Evolutionary conservation across 139 green algal species (phyloP), one percentile per base, ranked within the genome.

Genomic region (Micractinium conductrix): DNA sequence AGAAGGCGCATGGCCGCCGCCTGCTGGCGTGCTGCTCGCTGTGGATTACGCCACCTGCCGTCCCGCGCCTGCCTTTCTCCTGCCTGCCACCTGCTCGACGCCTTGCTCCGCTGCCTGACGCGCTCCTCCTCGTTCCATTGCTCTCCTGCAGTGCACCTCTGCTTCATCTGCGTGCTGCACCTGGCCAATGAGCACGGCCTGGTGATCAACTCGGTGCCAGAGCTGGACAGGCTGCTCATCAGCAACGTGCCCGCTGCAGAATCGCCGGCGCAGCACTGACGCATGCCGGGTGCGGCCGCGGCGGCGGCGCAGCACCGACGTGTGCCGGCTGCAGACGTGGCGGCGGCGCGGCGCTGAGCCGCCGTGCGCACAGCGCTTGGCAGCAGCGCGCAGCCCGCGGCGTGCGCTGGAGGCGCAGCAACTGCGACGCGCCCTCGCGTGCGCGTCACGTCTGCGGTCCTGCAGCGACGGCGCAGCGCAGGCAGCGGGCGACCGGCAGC

Each of bases 81-180:
- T 38, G 26, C 60, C 26, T n/a, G 4, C 60, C 28, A 37, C 22
- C 26, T 35, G 26, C 28, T 17, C 5, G 9, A 26, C 60, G 4
- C 9, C 26, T n/a, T 43, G 37, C 65, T 30, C 33, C 12, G 3
- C 60, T 37, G 60, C 60, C 26, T 68, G 8, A 8, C 55, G 16
- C 19, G 16, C 55, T 65, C 16, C 24, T 37, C 24, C 48, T 58
- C 12, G 21, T 16, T 19, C 22, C 38, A 5, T n/a, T 24, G 26
- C 44, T 3, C 73, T 24, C 75, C 53, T 53, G 76, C 76, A n/a
- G 90, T 98, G 60, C 95, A 98, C 86, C 88, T 99, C 68, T 96
- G 92, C 89, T 99, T 99, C 92, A 99, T 99, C 86, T 99, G 97
- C 91, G 70, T 98, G 83, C 93, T 99, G 87, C 97, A 99, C 85